These are phyloP conservation scores for Puccinia triticina DNA, from an alignment of 1,284 basidiomycete species.

Conservation along the genomic window DNA sequence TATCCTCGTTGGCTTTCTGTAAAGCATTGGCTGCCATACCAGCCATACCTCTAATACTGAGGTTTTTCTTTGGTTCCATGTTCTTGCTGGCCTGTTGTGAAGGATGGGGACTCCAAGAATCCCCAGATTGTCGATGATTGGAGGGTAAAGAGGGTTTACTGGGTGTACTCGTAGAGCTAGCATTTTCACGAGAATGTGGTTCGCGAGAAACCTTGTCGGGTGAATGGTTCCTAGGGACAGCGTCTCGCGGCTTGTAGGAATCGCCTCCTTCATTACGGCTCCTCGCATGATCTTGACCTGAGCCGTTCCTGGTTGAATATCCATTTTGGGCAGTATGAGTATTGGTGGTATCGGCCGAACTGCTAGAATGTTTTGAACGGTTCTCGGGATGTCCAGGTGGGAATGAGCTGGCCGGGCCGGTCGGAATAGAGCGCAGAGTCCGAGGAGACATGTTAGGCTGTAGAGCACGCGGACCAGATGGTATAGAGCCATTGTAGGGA, in stretches of 20 bases:
- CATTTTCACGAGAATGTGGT: background rate
- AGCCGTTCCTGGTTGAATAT: conserved; percentile 2
- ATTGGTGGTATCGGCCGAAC: conserved; percentile 8
- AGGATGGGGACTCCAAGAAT: conserved; percentile 34
- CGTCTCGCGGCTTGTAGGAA: conserved; percentile 2
- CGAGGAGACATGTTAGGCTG: conserved; percentile 32
- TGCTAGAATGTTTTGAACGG: conserved; percentile 18
- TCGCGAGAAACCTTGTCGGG: conserved; percentile 24
- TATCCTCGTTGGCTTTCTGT: conserved; percentile 50
- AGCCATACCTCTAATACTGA: conserved; percentile 49
- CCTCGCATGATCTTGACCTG: background rate
- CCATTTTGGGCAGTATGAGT: conserved; percentile 12
- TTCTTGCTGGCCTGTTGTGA: conserved; percentile 23
- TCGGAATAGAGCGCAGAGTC: conserved; percentile 27
- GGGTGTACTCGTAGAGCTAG: background rate
- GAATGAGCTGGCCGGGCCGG: conserved; percentile 29
- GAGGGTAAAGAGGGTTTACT: conserved; percentile 4
- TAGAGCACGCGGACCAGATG: conserved; percentile 41
- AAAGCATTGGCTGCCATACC: conserved; percentile 48
- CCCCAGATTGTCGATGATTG: conserved; percentile 31
- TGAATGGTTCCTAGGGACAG: background rate
- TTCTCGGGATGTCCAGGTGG: conserved; percentile 16
- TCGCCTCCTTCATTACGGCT: background rate
- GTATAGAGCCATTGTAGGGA: conserved; percentile 25
- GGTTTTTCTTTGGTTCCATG: conserved; percentile 43